Evolutionary conservation across 768 basidiomycete species (phyloP).

Genomic region (Amanita thiersii): DNA sequence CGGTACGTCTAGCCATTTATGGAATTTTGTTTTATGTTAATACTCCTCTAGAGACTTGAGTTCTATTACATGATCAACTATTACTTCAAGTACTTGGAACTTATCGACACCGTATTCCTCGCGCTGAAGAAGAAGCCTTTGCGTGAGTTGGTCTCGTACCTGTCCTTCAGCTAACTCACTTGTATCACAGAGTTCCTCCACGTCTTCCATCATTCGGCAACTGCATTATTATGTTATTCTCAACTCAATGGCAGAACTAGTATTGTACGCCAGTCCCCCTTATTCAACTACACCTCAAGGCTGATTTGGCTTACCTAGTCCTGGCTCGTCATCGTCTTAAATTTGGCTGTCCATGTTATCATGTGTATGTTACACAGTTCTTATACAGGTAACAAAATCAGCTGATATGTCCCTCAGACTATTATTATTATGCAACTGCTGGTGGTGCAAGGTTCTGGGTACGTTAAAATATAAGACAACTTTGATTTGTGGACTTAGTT

Average conservation of each 20-base stretch:
- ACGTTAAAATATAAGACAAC: constrained; percentile 8
- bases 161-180: neutral
- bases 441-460: constrained; percentile 98
- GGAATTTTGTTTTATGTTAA: constrained; percentile 7
- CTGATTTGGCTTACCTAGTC: constrained; percentile 57
- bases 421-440: constrained; percentile 98
- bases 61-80: constrained; percentile 99
- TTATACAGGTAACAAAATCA: neutral
- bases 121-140: constrained; percentile 98
- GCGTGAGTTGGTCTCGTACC: constrained; percentile 39
- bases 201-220: constrained; percentile 99
- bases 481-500: neutral
- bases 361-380: constrained; percentile 70
- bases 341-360: constrained; percentile 89
- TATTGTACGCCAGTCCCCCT: constrained; percentile 74
- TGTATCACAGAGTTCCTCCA: constrained; percentile 77
- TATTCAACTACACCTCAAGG: no score
- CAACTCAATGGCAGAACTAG: constrained; percentile 94
- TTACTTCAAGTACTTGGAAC: constrained; percentile 96
- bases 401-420: constrained; percentile 46
- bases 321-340: constrained; percentile 91
- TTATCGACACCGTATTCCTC: constrained; percentile 95
- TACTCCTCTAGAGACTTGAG: constrained; percentile 61
- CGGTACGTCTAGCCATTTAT: constrained; percentile 42
- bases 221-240: constrained; percentile 88